Evolutionary conservation across 352 stramenopile species (phyloP), one percentile per base, ranked within the genome.

Genomic region (Phytophthora palmivora): DNA sequence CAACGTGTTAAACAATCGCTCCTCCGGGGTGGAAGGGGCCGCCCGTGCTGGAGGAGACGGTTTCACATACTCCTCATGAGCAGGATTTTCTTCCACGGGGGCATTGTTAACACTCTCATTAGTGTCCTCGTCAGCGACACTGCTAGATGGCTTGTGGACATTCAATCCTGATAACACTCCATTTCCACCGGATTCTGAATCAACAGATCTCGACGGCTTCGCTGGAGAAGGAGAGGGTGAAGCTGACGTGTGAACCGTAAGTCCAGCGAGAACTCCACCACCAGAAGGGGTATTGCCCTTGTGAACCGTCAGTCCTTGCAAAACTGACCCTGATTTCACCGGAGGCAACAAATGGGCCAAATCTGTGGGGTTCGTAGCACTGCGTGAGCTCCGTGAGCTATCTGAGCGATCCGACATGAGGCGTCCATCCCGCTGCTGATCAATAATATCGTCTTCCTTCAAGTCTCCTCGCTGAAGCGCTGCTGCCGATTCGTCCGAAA

Each of bases 401-500:
- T 80, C 58, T 5, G 71, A 69, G 3, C 44, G 39, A 6, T 79
- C 72, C 22, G 60, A 70, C 10, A 62, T 47, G 3, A 47, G 62
- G 3, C 72, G 64, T 21, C 59, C 58, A 32, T 77, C 65, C 16
- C 58, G 65, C 22, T 79, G 62, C 46, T 77, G 52, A 18, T 84
- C 67, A 12, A 91, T 72, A 11, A 94, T 36, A 7, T 94, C 86
- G 45, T 88, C 87, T 55, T 90, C 67, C 26, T 88, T 88, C 10
- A 93, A 54, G 26, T 95, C 87, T 24, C 84, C 84, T 37, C 87
- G 87, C 34, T 94, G 84, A 24, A 94, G 49, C 3, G 86, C 86
- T 2, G 84, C 84, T n/a, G 78, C 67, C 0, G 84, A 91, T 46
- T 95, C 87, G 58, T 95, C 87, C 28, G 87, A 95, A n/a, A 92